Base-by-base conservation (phyloP, 1,139 yeast species). In the Kodamaea anthophila region DNA sequence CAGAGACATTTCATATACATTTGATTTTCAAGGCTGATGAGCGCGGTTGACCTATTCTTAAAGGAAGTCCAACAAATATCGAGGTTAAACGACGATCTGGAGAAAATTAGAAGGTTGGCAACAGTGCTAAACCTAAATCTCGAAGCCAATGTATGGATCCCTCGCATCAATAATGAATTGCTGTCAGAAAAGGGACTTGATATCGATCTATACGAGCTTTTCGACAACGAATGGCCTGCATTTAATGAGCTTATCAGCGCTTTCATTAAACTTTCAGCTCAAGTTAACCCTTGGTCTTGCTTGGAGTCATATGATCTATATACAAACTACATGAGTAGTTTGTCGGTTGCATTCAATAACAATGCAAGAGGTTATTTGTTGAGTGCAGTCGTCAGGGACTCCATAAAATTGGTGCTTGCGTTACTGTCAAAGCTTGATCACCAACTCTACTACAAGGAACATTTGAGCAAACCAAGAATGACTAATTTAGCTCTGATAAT, bases 331-430 rank as follows among this genome's bases (percentile, higher is more conserved):
- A 51, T 74, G 26, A 70, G 70, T 32, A 73, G 74, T 36, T 47
- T 81, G 24, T 69, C 82, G 8, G 55, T 71, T 5, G 82, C 86
- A 2, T 73, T 80, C 44, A 63, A 66, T 41, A 76, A 77, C 42
- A 55, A 53, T 30, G 55, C 52, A n/a, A 54, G 62, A 19, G 86
- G 84, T 3, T 59, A 63, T 21, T 47, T 70, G 14, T 44, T 81
- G 23, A 58, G 73, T n/a, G 46, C 49, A 1, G 49, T 73, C 2
- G 58, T 79, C 7, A 53, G 56, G 21, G 58, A 58, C 4, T 46
- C 73, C 0, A 60, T 74, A 2, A 53, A 54, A 1, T 39, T 58
- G 5, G 48, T 77, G 0, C 47, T 76, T 2, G 78, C 80, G 4
- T 41, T 76, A 42, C 69, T 79, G 8, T 55, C 61, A 12, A 49